Conservation (phyloP, 257 asterid species). For the Fraxinus americana region DNA sequence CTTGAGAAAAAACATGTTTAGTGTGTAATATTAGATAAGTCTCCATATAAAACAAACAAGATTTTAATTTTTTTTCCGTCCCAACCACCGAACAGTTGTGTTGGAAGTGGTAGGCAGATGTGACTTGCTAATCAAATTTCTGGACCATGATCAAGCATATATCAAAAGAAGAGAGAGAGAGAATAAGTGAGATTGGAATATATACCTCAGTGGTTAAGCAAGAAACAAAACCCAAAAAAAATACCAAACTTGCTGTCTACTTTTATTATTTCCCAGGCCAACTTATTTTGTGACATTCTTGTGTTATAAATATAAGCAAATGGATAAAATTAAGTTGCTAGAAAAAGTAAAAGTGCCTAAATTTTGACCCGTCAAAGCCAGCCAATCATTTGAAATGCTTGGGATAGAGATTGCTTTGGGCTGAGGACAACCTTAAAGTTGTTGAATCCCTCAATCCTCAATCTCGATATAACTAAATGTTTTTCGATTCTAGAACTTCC, state of each 20-base stretch:
- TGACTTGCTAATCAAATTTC: not conserved
- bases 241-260: conserved; percentile 30
- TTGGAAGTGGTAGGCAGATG: not conserved
- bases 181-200: not conserved
- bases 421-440: conserved; percentile 26
- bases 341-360: conserved; percentile 26
- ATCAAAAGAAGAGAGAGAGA: not conserved
- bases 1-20: too few species aligned
- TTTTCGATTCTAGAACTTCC: conserved; percentile 16
- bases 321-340: conserved; percentile 9
- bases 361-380: conserved; percentile 55
- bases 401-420: conserved; percentile 33
- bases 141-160: not conserved
- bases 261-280: conserved; percentile 13
- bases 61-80: too few species aligned
- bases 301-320: not conserved
- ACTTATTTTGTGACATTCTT: not conserved
- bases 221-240: not conserved
- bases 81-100: not conserved
- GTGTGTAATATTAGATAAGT: too few species aligned
- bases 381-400: conserved; percentile 41
- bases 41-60: too few species aligned
- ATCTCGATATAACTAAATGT: conserved; percentile 22
- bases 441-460: conserved; percentile 13
- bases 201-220: not conserved